Evolutionary conservation across 495 filamentous ascomycete species (phyloP).

Genomic region (Beverwykella pulmonaria): DNA sequence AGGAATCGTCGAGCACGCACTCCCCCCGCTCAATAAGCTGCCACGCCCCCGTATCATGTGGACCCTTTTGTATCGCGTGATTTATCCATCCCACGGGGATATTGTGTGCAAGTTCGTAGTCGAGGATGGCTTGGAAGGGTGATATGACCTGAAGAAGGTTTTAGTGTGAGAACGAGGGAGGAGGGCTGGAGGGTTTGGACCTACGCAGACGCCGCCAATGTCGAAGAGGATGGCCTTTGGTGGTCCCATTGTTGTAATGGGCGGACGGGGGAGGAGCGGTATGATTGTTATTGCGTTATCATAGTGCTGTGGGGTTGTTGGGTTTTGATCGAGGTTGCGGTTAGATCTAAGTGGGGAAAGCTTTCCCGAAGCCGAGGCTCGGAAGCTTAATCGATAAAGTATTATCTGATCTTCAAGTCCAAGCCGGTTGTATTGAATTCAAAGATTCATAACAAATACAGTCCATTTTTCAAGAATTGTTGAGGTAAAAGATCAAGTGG

Average conservation of each 20-base stretch:
- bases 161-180: constrained; percentile 2
- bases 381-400: background rate
- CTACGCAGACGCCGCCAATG: constrained; percentile 95
- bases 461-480: no score
- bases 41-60: constrained; percentile 79
- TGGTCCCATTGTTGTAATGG: constrained; percentile 23
- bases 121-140: constrained; percentile 87
- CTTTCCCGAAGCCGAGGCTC: constrained; percentile 32
- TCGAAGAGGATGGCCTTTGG: constrained; percentile 90
- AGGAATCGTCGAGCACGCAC: constrained; percentile 58
- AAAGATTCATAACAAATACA: no score
- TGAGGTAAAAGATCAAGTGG: no score
- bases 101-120: constrained; percentile 74
- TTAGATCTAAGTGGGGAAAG: constrained; percentile 7
- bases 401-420: no score
- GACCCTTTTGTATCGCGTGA: constrained; percentile 75
- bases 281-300: constrained; percentile 17
- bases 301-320: background rate
- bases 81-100: constrained; percentile 92
- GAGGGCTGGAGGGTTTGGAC: constrained; percentile 40
- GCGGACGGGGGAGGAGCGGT: background rate
- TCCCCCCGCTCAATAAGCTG: constrained; percentile 61
- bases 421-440: no score
- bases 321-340: background rate
- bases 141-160: constrained; percentile 70